Evolutionary conservation across 2,329 filamentous ascomycete genomes (phyloP).

Genomic region (Diplodia seriata): DNA sequence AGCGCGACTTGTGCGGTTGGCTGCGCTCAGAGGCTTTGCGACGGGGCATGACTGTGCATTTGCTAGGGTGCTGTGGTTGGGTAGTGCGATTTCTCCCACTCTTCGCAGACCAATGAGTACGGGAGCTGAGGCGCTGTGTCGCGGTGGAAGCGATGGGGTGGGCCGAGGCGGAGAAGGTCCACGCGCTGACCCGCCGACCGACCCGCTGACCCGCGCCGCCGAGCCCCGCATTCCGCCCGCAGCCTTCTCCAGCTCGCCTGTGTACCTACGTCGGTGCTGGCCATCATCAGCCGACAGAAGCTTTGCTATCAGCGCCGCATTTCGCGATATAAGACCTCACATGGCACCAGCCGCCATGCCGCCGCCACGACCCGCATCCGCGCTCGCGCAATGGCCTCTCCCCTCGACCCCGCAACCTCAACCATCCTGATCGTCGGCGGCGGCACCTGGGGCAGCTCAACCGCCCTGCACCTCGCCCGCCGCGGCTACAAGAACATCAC

Average conservation of each 20-base stretch:
- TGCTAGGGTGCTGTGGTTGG: not conserved
- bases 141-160: constrained; percentile 11
- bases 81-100: constrained; percentile 1
- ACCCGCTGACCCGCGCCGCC: no score
- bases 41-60: constrained; percentile 34
- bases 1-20: constrained; percentile 39
- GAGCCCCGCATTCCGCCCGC: not conserved
- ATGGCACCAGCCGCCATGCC: constrained; percentile 2
- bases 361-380: not conserved
- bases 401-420: constrained; percentile 5
- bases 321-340: not conserved
- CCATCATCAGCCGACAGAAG: not conserved
- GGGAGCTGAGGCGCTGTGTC: not conserved
- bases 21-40: constrained; percentile 34
- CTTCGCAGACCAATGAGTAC: not conserved
- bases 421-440: constrained; percentile 55
- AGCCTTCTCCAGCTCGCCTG: no score
- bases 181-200: not conserved
- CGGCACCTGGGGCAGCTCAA: constrained; percentile 60
- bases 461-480: constrained; percentile 60
- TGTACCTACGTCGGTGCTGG: no score
- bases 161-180: constrained; percentile 24
- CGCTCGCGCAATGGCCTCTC: constrained; percentile 15
- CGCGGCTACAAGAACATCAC: constrained; percentile 58
- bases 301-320: not conserved